Percentiles rank a stretch among this genome's conserved stretches.
Evolutionary conservation across 768 basidiomycete genomes (phyloP).

Genomic region (Podaxis pistillaris): DNA sequence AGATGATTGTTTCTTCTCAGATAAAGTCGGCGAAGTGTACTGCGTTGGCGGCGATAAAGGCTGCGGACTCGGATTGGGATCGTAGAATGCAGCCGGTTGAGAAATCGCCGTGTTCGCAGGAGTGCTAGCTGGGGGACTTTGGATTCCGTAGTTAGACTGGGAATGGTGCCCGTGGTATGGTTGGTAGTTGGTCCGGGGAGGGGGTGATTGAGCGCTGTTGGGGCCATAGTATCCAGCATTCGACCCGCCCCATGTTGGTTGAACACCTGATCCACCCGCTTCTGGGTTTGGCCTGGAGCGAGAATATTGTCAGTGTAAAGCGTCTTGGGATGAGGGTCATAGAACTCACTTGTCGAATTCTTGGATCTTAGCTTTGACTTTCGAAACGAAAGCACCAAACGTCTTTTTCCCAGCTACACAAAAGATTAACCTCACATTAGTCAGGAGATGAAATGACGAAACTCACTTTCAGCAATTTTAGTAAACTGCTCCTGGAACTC

Average conservation of each 20-base stretch:
- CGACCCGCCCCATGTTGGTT: slow-evolving; percentile 3
- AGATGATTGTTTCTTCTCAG: slow-evolving; percentile 14
- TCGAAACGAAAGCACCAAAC: slow-evolving; percentile 65
- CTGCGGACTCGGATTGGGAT: slow-evolving; percentile 23
- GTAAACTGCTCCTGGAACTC: slow-evolving; percentile 76
- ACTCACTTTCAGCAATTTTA: slow-evolving; percentile 77
- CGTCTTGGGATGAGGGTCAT: neutral
- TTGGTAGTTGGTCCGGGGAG: slow-evolving; percentile 11
- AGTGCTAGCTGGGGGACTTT: neutral
- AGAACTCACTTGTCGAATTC: slow-evolving; percentile 62
- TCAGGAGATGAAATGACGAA: neutral
- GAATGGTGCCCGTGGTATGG: slow-evolving; percentile 10
- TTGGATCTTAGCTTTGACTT: slow-evolving; percentile 82
- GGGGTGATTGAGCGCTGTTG: slow-evolving; percentile 2
- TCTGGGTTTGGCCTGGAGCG: slow-evolving; percentile 8
- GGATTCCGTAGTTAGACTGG: neutral
- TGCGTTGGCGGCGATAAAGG: slow-evolving; percentile 15
- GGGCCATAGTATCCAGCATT: slow-evolving; percentile 10
- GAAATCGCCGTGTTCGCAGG: slow-evolving; percentile 8
- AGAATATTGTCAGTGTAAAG: neutral
- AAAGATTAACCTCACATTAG: neutral
- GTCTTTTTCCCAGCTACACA: slow-evolving; percentile 73
- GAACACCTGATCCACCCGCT: slow-evolving; percentile 15
- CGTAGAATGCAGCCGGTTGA: slow-evolving; percentile 29
- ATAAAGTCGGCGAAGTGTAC: slow-evolving; percentile 7